Percentiles rank a stretch among this genome's conserved stretches.
phyloP scores from a whole-genome alignment of 176 grass and related monocot genomes.

The Carex pumila region DNA sequence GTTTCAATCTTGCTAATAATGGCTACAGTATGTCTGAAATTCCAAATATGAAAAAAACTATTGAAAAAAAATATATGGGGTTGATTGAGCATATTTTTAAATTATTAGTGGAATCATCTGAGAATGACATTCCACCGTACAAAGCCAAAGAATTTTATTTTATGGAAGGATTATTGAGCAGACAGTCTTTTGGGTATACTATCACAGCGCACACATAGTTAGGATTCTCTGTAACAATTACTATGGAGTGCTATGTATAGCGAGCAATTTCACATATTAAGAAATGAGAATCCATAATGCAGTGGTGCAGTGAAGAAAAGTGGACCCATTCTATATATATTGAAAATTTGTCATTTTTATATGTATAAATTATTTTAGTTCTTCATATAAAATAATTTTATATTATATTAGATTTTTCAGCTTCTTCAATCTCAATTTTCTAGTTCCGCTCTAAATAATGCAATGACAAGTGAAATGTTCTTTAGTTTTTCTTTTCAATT shows the following conservation, averaged over 20 bases:
- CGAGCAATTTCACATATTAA: background rate
- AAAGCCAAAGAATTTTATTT: constrained; percentile 11
- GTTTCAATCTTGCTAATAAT: background rate
- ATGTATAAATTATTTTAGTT: too few species aligned
- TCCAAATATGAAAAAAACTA: background rate
- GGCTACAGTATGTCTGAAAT: background rate
- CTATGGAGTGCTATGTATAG: background rate
- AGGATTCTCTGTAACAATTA: background rate
- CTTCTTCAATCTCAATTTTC: too few species aligned
- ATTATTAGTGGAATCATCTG: background rate
- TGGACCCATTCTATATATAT: too few species aligned
- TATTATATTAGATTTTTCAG: too few species aligned
- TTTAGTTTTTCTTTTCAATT: background rate
- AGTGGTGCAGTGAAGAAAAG: too few species aligned
- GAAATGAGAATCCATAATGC: too few species aligned
- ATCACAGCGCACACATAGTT: background rate
- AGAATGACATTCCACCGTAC: constrained; percentile 11
- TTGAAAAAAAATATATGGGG: background rate
- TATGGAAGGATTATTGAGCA: constrained; percentile 3
- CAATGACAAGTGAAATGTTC: background rate
- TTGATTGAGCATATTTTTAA: constrained; percentile 5
- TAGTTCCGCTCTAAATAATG: background rate
- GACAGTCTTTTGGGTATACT: background rate
- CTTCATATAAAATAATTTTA: too few species aligned
- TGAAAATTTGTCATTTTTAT: too few species aligned